Conservation (phyloP, 2,329 filamentous ascomycete genomes). For the Cordyceps tenuipes region DNA sequence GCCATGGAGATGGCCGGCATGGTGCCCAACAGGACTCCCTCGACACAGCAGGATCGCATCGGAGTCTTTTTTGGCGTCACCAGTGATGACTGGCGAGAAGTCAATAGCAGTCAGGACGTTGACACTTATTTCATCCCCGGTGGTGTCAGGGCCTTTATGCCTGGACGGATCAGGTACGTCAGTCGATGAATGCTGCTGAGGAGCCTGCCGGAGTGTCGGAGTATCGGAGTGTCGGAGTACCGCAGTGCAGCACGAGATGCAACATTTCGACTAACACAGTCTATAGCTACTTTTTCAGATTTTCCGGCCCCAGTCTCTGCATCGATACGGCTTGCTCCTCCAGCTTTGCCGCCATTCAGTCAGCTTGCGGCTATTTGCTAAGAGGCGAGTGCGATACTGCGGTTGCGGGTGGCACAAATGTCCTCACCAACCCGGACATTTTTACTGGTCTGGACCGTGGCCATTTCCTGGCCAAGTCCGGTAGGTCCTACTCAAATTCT, state of each 20-base stretch:
- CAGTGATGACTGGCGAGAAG: slow-evolving; percentile 71
- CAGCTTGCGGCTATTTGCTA: slow-evolving; percentile 43
- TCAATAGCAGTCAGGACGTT: slow-evolving; percentile 63
- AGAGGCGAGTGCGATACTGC: slow-evolving; percentile 72
- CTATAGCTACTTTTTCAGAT: slow-evolving; percentile 48
- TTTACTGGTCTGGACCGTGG: slow-evolving; percentile 67
- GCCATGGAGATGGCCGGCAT: slow-evolving; percentile 68
- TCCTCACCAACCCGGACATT: slow-evolving; percentile 71
- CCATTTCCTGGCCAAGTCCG: slow-evolving; percentile 58
- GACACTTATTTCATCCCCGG: slow-evolving; percentile 48
- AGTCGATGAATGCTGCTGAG: background rate
- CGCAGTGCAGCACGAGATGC: too few relatives aligned
- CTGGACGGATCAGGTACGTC: slow-evolving; percentile 44
- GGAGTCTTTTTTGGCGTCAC: slow-evolving; percentile 71
- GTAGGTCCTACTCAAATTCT: background rate
- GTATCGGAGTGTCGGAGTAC: too few relatives aligned
- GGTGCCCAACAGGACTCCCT: slow-evolving; percentile 55
- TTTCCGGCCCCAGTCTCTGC: slow-evolving; percentile 37
- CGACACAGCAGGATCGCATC: slow-evolving; percentile 48
- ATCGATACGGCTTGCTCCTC: slow-evolving; percentile 30
- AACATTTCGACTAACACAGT: background rate
- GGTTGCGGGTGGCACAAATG: slow-evolving; percentile 64
- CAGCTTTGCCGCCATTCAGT: slow-evolving; percentile 23
- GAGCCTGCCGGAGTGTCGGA: too few relatives aligned
- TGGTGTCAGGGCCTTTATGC: slow-evolving; percentile 39